A percentile compares a stretch with the other conserved stretches of the same genome.
Conservation (phyloP, 441 rosid genomes). For the Populus hybrid region DNA sequence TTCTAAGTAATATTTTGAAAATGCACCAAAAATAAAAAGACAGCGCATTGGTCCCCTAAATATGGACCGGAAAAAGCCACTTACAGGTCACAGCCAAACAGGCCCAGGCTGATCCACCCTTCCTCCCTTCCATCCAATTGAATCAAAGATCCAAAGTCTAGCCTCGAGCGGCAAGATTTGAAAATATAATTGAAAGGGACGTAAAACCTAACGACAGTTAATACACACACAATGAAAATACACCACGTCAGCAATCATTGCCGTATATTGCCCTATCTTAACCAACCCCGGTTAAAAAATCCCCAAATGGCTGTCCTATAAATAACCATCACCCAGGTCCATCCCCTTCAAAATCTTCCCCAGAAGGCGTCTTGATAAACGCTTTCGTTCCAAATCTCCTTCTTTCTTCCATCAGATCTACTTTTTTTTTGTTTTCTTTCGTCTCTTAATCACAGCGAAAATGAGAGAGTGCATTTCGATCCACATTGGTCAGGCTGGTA, state of each 20-base stretch:
- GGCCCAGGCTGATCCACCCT: not conserved
- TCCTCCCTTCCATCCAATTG: not conserved
- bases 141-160: constrained; percentile 4
- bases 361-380: constrained; percentile 85
- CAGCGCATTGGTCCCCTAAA: not conserved
- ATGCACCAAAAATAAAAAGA: not conserved
- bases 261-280: not conserved
- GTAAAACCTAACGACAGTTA: constrained; percentile 6
- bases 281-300: constrained; percentile 7
- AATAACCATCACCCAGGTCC: not conserved
- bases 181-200: constrained; percentile 20
- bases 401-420: not conserved
- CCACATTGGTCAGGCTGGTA: constrained; percentile 55
- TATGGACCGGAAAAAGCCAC: too few relatives aligned
- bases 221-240: not conserved
- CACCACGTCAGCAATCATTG: constrained; percentile 25
- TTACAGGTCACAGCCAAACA: not conserved
- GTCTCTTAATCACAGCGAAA: constrained; percentile 13
- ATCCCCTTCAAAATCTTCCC: not conserved
- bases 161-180: constrained; percentile 40
- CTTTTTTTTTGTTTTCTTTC: not conserved
- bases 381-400: constrained; percentile 27
- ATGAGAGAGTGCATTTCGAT: constrained; percentile 57
- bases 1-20: too few relatives aligned
- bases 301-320: not conserved